Percentiles rank a stretch among this genome's conserved stretches.
These are phyloP conservation scores for Bacidia rubella DNA, from an alignment of 495 filamentous ascomycete species.

Conservation along the genomic window DNA sequence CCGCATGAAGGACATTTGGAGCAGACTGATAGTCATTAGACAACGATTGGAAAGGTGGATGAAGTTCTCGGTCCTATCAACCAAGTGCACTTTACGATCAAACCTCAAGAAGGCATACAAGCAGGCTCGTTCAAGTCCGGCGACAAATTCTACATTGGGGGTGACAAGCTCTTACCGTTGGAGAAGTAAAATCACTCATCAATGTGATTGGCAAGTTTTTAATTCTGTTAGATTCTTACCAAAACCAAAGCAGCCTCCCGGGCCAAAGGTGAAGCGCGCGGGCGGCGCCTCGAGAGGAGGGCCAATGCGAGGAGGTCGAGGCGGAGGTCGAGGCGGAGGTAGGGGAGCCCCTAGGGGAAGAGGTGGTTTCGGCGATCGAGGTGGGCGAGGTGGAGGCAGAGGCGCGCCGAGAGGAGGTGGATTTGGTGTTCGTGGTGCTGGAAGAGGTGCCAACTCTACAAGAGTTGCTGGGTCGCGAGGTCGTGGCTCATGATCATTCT, in stretches of 20 bases:
- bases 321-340: constrained; percentile 31
- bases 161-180: constrained; percentile 85
- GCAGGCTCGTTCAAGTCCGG: constrained; percentile 87
- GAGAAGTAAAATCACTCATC: constrained; percentile 44
- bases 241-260: constrained; percentile 74
- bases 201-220: constrained; percentile 5
- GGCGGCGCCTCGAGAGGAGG: constrained; percentile 42
- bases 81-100: constrained; percentile 96
- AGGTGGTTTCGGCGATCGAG: constrained; percentile 26
- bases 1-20: background rate
- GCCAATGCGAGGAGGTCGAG: constrained; percentile 30
- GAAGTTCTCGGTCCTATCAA: constrained; percentile 81
- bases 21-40: constrained; percentile 22
- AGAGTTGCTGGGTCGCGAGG: constrained; percentile 12
- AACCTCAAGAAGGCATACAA: constrained; percentile 89
- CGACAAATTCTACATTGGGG: constrained; percentile 92
- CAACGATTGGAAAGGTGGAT: constrained; percentile 45
- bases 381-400: constrained; percentile 24
- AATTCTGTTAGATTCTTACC: constrained; percentile 59
- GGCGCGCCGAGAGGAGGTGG: constrained; percentile 31
- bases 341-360: constrained; percentile 31
- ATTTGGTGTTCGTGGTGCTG: constrained; percentile 13
- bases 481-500: constrained; percentile 14
- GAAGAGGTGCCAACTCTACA: constrained; percentile 17
- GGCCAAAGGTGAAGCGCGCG: constrained; percentile 41